These are phyloP conservation scores for Tilletia caries DNA, from an alignment of 1,284 basidiomycete species.

Conservation along the genomic window DNA sequence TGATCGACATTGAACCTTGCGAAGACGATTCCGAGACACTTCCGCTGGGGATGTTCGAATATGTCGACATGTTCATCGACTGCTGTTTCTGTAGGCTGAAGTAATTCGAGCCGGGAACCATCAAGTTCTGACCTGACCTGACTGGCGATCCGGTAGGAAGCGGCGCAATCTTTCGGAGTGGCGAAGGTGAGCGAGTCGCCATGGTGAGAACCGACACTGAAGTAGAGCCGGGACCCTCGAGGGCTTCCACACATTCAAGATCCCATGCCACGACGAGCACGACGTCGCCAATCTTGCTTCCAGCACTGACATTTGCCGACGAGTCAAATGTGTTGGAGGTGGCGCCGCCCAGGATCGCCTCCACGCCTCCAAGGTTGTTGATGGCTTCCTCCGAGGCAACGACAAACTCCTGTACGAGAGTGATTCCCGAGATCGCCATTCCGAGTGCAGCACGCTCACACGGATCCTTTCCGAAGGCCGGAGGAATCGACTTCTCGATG, in stretches of 20 bases:
- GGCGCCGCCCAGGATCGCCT: conserved; percentile 45
- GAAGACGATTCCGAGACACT: background rate
- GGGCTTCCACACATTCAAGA: conserved; percentile 50
- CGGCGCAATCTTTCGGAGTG: conserved; percentile 14
- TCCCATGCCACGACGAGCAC: conserved; percentile 55
- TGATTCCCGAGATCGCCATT: conserved; percentile 50
- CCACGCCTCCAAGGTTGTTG: conserved; percentile 52
- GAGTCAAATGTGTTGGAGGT: background rate
- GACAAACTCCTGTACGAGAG: conserved; percentile 55
- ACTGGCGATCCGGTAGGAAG: background rate
- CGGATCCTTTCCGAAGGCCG: conserved; percentile 51
- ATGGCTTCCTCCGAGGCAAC: conserved; percentile 47
- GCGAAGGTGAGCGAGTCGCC: conserved; percentile 26
- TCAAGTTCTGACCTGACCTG: conserved; percentile 1
- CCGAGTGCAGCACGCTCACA: conserved; percentile 50
- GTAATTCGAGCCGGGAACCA: background rate
- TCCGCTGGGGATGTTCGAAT: background rate
- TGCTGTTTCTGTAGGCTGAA: background rate
- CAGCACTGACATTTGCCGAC: conserved; percentile 33
- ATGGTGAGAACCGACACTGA: conserved; percentile 41
- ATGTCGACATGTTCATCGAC: background rate
- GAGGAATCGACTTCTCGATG: conserved; percentile 29
- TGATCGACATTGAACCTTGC: background rate
- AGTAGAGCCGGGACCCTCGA: conserved; percentile 36
- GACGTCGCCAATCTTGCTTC: conserved; percentile 53